phyloP scores from a whole-genome alignment of 2,329 filamentous ascomycete genomes.

The Sclerotinia spermophila region DNA sequence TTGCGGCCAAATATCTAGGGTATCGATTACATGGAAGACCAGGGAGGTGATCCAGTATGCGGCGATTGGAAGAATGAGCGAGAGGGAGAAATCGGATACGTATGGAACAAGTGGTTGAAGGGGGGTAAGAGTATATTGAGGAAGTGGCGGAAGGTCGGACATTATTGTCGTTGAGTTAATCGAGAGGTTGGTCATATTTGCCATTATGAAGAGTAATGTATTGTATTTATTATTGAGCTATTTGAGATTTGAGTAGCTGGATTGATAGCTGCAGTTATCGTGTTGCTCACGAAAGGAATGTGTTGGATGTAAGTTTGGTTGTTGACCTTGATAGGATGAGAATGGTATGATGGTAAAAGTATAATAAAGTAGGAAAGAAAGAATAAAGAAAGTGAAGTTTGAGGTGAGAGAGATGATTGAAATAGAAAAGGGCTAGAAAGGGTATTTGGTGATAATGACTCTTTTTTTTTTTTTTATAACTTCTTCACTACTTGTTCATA shows the following conservation, averaged over 20 bases:
- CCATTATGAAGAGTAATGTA: slow-evolving; percentile 36
- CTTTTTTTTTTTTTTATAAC: not conserved
- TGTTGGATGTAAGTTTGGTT: slow-evolving; percentile 15
- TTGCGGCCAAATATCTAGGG: slow-evolving; percentile 79
- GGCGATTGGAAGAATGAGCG: slow-evolving; percentile 70
- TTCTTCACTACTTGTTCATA: not conserved
- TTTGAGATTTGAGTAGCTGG: not conserved
- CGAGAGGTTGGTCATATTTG: slow-evolving; percentile 46
- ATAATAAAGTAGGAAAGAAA: slow-evolving; percentile 3
- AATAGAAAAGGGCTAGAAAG: not conserved
- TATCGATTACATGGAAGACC: slow-evolving; percentile 79
- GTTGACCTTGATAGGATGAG: not conserved
- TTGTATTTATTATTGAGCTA: not conserved
- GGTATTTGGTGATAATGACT: not conserved
- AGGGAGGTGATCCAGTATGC: slow-evolving; percentile 87
- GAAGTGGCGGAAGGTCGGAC: slow-evolving; percentile 76
- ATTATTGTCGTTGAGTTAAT: slow-evolving; percentile 36
- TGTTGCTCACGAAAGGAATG: slow-evolving; percentile 37
- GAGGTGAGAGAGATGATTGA: not conserved
- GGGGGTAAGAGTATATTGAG: slow-evolving; percentile 69
- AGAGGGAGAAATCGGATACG: slow-evolving; percentile 77
- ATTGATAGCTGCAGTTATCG: slow-evolving; percentile 32
- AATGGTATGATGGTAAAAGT: slow-evolving; percentile 7
- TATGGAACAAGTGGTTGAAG: slow-evolving; percentile 70
- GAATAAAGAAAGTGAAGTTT: not conserved